Conservation (phyloP, 202 grass and related monocot genomes). For the Zoysia matrella region DNA sequence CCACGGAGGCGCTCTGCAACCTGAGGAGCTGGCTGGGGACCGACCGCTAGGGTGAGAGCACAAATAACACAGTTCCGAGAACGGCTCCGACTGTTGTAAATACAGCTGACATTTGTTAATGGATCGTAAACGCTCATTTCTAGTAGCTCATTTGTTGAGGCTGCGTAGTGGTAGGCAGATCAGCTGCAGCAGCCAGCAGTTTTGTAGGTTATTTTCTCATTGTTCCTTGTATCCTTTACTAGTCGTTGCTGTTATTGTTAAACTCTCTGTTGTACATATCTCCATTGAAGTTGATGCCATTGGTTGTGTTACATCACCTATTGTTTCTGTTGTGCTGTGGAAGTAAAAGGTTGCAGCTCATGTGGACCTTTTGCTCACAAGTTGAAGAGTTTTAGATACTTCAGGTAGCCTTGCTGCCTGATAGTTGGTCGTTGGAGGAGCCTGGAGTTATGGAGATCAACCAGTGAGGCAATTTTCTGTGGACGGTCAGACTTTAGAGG, state of each 20-base stretch:
- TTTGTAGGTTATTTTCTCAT: constrained; percentile 50
- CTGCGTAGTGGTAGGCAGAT: constrained; percentile 32
- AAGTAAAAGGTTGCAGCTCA: not conserved
- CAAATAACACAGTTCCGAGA: not conserved
- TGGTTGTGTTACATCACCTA: not conserved
- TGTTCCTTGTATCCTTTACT: not conserved
- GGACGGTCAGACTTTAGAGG: not conserved
- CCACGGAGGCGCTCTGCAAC: constrained; percentile 65
- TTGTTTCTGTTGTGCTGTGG: not conserved
- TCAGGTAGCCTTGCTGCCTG: not conserved
- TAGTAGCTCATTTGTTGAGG: constrained; percentile 52
- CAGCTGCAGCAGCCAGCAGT: constrained; percentile 44
- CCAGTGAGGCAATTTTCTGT: not conserved
- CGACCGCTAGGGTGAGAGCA: constrained; percentile 15
- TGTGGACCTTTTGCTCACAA: not conserved
- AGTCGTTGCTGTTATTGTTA: constrained; percentile 27
- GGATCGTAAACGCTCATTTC: constrained; percentile 1
- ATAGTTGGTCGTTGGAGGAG: constrained; percentile 8
- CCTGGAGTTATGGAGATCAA: not conserved
- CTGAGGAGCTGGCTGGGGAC: constrained; percentile 71
- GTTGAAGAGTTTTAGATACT: not conserved
- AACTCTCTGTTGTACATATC: constrained; percentile 50
- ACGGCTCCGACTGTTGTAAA: constrained; percentile 36
- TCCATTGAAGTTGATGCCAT: constrained; percentile 9
- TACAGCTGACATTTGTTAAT: constrained; percentile 52